Conservation (phyloP, 306 rosid species). For the Inga laurina region DNA sequence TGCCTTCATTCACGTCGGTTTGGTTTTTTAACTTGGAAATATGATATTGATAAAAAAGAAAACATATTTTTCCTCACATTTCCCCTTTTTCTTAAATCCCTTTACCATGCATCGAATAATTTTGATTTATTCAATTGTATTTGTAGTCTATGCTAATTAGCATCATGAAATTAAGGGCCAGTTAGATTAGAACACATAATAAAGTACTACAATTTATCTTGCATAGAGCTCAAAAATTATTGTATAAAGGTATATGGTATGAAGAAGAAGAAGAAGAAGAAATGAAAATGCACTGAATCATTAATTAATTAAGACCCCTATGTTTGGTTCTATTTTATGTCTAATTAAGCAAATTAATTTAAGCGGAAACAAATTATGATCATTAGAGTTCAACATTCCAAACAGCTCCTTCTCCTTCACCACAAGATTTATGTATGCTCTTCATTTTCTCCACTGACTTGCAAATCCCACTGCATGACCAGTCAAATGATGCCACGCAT, state of each 20-base stretch:
- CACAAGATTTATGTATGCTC: conserved; percentile 65
- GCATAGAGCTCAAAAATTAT: not conserved
- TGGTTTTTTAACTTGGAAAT: not conserved
- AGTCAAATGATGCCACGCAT: conserved; percentile 90
- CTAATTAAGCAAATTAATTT: not conserved
- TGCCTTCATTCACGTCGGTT: not conserved
- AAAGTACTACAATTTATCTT: not conserved
- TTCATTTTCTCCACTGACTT: conserved; percentile 80
- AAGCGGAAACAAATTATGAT: not conserved
- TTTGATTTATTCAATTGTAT: not conserved
- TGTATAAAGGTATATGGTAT: not conserved
- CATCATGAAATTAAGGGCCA: not conserved
- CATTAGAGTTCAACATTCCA: conserved; percentile 61
- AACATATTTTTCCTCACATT: not conserved
- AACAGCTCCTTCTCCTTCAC: conserved; percentile 67
- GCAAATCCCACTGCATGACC: conserved; percentile 93
- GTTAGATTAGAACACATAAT: not conserved
- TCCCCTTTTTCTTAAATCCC: not conserved
- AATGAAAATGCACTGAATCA: not conserved
- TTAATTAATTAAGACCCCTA: not conserved
- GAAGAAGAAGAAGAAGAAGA: not conserved
- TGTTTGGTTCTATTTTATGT: not conserved
- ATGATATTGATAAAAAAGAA: not conserved
- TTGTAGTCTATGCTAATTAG: not conserved
- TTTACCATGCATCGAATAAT: not conserved